Conservation (phyloP, 345 rosid species). For the Chamaenerion angustifolium region DNA sequence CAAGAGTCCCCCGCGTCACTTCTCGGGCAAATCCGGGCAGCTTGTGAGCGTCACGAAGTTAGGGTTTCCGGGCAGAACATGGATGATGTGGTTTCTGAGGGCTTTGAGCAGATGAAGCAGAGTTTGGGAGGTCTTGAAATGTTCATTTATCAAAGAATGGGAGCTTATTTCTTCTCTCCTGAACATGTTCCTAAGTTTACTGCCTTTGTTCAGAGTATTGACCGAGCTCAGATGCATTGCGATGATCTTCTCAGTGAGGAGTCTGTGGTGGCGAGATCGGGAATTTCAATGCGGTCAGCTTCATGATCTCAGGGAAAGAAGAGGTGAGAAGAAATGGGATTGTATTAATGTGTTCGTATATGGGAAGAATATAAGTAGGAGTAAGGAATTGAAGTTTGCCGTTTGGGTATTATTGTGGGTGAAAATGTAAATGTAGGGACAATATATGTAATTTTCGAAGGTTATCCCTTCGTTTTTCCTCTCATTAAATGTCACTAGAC, state of each 20-base stretch:
- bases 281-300: conserved; percentile 31
- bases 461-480: too few relatives aligned
- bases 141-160: conserved; percentile 90
- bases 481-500: too few relatives aligned
- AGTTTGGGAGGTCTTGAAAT: conserved; percentile 24
- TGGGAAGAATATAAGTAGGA: too few relatives aligned
- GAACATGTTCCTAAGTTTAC: conserved; percentile 77
- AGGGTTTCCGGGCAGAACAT: conserved; percentile 67
- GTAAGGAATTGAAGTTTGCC: too few relatives aligned
- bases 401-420: too few relatives aligned
- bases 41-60: conserved; percentile 56
- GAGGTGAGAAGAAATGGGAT: not conserved
- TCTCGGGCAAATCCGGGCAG: conserved; percentile 37
- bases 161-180: conserved; percentile 90
- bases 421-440: too few relatives aligned
- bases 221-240: conserved; percentile 28
- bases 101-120: conserved; percentile 57
- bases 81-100: conserved; percentile 17
- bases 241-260: conserved; percentile 33
- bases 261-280: conserved; percentile 6
- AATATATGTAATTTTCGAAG: too few relatives aligned
- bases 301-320: too few relatives aligned
- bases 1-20: conserved; percentile 40
- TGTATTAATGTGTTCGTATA: too few relatives aligned
- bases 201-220: conserved; percentile 45